Evolutionary conservation across 768 basidiomycete species (phyloP).

Genomic region (Pisolithus tinctorius): DNA sequence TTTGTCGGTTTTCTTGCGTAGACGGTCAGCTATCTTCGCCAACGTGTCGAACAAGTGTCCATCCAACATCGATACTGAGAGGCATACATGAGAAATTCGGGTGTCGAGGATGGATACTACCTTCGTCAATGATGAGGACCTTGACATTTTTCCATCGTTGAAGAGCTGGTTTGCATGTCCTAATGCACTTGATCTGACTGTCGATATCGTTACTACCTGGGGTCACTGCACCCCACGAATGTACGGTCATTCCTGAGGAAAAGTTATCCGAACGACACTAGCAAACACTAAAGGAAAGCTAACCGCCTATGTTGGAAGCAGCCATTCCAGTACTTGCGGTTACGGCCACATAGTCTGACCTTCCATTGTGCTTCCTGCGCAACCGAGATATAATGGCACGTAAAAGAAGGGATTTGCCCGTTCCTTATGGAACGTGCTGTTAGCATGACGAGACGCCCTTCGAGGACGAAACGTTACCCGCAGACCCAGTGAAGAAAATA

Average conservation of each 20-base stretch:
- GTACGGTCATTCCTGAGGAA: constrained; percentile 47
- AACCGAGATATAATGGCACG: constrained; percentile 50
- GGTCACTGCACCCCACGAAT: constrained; percentile 56
- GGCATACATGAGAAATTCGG: not conserved
- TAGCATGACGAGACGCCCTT: not conserved
- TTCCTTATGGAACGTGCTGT: constrained; percentile 32
- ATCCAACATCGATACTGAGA: constrained; percentile 65
- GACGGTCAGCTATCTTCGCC: constrained; percentile 39
- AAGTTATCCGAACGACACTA: not conserved
- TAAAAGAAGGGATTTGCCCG: constrained; percentile 57
- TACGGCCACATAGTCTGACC: constrained; percentile 33
- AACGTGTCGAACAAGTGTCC: constrained; percentile 56
- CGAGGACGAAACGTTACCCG: constrained; percentile 34
- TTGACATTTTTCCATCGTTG: constrained; percentile 52
- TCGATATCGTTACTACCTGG: constrained; percentile 36
- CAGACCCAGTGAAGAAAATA: constrained; percentile 64
- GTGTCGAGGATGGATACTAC: constrained; percentile 25
- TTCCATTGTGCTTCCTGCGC: constrained; percentile 29
- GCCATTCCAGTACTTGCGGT: constrained; percentile 42
- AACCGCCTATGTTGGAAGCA: constrained; percentile 44
- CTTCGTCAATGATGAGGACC: constrained; percentile 61
- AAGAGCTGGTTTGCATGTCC: constrained; percentile 46
- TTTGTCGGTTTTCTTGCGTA: constrained; percentile 42
- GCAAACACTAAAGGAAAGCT: not conserved
- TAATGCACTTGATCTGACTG: constrained; percentile 43